Evolutionary conservation across 148 eudicot genomes (phyloP).

Genomic region (Dysphania ambrosioides): DNA sequence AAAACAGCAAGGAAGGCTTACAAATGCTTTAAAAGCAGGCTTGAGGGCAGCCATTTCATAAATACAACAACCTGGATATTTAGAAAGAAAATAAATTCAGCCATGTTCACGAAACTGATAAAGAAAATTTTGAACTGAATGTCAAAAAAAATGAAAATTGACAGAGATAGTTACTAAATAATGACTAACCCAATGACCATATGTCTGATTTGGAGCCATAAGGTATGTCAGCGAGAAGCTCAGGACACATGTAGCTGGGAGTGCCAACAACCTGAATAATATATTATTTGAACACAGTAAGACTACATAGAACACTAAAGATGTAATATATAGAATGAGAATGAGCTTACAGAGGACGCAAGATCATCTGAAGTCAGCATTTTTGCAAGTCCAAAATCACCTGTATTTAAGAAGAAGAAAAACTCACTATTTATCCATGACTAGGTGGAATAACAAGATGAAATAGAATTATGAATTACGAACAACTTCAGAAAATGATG

Average conservation of each 20-base stretch:
- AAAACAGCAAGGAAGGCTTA: constrained; percentile 42
- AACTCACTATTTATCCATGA: constrained; percentile 10
- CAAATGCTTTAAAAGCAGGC: constrained; percentile 98
- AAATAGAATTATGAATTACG: neutral
- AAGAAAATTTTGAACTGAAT: neutral
- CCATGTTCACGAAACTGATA: neutral
- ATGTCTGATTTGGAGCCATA: constrained; percentile 98
- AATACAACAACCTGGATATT: constrained; percentile 82
- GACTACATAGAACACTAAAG: neutral
- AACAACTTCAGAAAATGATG: no score
- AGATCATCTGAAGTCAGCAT: constrained; percentile 90
- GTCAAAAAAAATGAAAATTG: constrained; percentile 17
- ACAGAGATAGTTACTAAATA: constrained; percentile 19
- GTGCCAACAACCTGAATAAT: constrained; percentile 84
- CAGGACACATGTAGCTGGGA: constrained; percentile 99
- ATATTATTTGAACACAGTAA: constrained; percentile 7
- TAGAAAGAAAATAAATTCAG: constrained; percentile 10
- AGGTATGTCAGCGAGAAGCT: constrained; percentile 98
- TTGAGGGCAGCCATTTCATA: constrained; percentile 87
- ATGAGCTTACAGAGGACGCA: constrained; percentile 81
- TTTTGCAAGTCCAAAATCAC: constrained; percentile 99
- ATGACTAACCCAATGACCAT: constrained; percentile 84
- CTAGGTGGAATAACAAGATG: neutral
- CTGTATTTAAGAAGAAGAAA: no score
- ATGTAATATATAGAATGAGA: neutral